Conservation (phyloP, 345 rosid species). For the Chamaenerion angustifolium region DNA sequence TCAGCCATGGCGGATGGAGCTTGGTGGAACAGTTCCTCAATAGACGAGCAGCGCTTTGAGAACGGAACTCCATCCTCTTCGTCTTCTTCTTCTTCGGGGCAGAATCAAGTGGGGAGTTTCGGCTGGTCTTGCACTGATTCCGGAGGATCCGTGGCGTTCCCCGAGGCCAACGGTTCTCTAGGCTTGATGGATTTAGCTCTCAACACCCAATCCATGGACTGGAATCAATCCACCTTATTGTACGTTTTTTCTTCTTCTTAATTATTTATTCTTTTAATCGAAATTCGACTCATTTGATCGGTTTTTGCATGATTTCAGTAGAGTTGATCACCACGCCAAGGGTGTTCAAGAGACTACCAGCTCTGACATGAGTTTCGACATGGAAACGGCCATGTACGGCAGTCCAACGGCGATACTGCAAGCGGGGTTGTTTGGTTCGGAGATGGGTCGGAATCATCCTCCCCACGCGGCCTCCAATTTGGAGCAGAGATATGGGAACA, state of each 20-base stretch:
- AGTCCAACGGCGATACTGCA: slow-evolving; percentile 2
- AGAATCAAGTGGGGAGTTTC: slow-evolving; percentile 1
- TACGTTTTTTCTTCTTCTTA: too few species aligned
- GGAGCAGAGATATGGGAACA: too few species aligned
- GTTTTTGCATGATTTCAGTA: neutral
- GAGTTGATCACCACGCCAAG: neutral
- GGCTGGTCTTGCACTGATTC: slow-evolving; percentile 6
- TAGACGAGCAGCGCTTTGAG: neutral
- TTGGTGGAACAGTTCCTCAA: slow-evolving; percentile 2
- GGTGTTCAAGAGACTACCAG: slow-evolving; percentile 1
- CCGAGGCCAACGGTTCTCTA: neutral
- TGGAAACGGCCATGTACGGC: slow-evolving; percentile 6
- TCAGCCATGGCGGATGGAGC: slow-evolving; percentile 8
- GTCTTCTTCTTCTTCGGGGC: neutral
- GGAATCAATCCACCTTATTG: neutral
- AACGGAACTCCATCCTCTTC: neutral
- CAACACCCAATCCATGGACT: neutral
- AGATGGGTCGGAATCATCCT: neutral
- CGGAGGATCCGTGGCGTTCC: neutral
- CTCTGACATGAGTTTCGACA: slow-evolving; percentile 1
- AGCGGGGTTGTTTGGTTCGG: neutral
- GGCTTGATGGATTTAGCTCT: too few species aligned
- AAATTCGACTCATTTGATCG: neutral
- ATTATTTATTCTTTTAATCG: neutral
- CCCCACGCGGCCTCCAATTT: too few species aligned